Base-by-base conservation (phyloP, 179 eudicot species). In the Vitellaria paradoxa region DNA sequence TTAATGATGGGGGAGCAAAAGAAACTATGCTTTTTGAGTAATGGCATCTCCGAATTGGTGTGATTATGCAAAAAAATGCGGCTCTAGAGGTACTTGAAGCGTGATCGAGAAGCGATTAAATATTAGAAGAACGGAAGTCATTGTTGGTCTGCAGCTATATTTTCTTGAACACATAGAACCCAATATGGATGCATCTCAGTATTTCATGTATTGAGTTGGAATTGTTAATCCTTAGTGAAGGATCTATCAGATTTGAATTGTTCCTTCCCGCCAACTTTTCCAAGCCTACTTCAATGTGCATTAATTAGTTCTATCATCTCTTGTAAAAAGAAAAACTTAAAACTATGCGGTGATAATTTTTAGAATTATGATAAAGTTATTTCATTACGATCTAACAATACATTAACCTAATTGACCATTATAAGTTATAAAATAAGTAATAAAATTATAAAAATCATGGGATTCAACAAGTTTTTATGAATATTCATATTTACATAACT, bases 111-210 rank as follows among this genome's bases (percentile, higher is more conserved):
- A 62, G 55, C 84, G 68, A 26, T 47, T 76, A 3, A 85, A 83
- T 88, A 85, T 87, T 0, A 20, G 26, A 26, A 80, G 64, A 46
- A 86, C 77, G 3, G 72, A 62, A 5, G 88, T 77, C 86, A 89
- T 88, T 0, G 73, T 65, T 24, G 93, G 90, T 46, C 93, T 57
- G 8, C 75, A 5, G 40, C 82, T 5, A 37, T 81, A 2, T 59
- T 57, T 53, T 84, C 86, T 73, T 88, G 93, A 55, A 87, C 89
- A 64, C 95, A 89, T 49, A 87, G 59, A 91, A 55, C 9, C 84
- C 92, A 12, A 83, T 79, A 56, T 89, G 79, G 9, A 85, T 78
- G 59, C 83, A 86, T 83, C 92, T 78, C 77, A 71, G 26, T 1
- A 89, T 68, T n/a, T 85, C 88, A 0, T 17, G 42, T 40, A 72